phyloP scores from a whole-genome alignment of 73 alveolate genomes.

The Stentor roeselii region DNA sequence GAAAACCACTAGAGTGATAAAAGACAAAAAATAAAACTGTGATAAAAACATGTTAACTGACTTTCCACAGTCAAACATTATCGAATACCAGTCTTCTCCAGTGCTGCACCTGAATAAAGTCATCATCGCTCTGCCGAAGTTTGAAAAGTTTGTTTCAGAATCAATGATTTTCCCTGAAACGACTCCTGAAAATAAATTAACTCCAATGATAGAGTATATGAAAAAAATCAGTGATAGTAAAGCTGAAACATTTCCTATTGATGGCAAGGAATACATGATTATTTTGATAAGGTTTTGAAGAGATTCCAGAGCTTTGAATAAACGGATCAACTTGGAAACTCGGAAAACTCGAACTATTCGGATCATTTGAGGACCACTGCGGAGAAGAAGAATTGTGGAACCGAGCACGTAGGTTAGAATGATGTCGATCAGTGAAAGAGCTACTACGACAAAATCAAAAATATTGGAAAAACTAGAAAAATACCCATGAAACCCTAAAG shows the following conservation, averaged over 20 bases:
- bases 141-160: slow-evolving; percentile 64
- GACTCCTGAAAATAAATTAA: slow-evolving; percentile 71
- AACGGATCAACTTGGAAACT: slow-evolving; percentile 75
- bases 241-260: slow-evolving; percentile 83
- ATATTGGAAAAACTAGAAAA: slow-evolving; percentile 71
- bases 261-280: slow-evolving; percentile 79
- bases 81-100: slow-evolving; percentile 81
- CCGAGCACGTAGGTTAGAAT: slow-evolving; percentile 51
- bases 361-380: background rate
- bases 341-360: background rate
- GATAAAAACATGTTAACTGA: slow-evolving; percentile 17
- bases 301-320: slow-evolving; percentile 81
- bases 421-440: slow-evolving; percentile 66
- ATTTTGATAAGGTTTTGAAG: slow-evolving; percentile 73
- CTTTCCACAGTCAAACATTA: slow-evolving; percentile 63
- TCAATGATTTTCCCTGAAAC: slow-evolving; percentile 51
- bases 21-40: slow-evolving; percentile 47
- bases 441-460: slow-evolving; percentile 83
- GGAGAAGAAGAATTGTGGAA: background rate
- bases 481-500: slow-evolving; percentile 68
- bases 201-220: slow-evolving; percentile 86
- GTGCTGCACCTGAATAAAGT: slow-evolving; percentile 78
- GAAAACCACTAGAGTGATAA: slow-evolving; percentile 39
- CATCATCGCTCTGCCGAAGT: slow-evolving; percentile 69
- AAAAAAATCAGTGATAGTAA: slow-evolving; percentile 80